Evolutionary conservation across 2,329 filamentous ascomycete species (phyloP).

Genomic region (Ceratocystis ficicola): DNA sequence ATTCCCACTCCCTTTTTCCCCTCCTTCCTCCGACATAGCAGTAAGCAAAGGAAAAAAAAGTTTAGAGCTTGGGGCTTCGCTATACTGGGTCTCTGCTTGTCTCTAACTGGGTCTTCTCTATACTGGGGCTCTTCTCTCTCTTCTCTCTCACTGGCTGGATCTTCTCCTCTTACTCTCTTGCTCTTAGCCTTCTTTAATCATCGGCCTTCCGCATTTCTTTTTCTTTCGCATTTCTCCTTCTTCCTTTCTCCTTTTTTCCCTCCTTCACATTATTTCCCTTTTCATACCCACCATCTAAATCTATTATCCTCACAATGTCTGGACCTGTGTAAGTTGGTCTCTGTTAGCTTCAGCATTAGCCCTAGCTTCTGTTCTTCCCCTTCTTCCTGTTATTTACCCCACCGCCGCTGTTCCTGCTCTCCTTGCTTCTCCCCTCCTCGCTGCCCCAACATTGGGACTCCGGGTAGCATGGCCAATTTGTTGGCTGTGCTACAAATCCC

Average conservation of each 20-base stretch:
- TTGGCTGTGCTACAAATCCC: too few species aligned
- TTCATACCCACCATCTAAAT: not conserved
- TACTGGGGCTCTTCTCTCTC: too few species aligned
- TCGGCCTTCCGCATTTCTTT: constrained; percentile 6
- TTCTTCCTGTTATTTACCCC: not conserved
- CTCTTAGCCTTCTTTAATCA: not conserved
- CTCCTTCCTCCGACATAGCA: constrained; percentile 17
- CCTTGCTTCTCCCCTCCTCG: not conserved
- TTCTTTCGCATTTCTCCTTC: not conserved
- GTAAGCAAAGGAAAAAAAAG: constrained; percentile 4
- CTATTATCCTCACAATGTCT: constrained; percentile 42
- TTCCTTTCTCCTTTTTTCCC: constrained; percentile 6
- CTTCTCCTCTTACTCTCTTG: constrained; percentile 14
- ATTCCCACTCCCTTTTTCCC: not conserved
- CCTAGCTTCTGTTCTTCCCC: not conserved
- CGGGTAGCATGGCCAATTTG: too few species aligned
- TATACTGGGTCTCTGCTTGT: not conserved
- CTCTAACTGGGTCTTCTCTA: not conserved
- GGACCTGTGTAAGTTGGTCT: constrained; percentile 51
- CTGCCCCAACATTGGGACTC: not conserved
- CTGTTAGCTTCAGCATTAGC: not conserved
- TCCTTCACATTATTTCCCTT: not conserved
- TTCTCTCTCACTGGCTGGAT: too few species aligned
- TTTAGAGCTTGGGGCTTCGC: constrained; percentile 19
- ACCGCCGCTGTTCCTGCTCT: not conserved